A percentile compares a stretch with the other conserved stretches of the same genome.
phyloP scores from a whole-genome alignment of 345 rosid species.

The Excoecaria agallocha region DNA sequence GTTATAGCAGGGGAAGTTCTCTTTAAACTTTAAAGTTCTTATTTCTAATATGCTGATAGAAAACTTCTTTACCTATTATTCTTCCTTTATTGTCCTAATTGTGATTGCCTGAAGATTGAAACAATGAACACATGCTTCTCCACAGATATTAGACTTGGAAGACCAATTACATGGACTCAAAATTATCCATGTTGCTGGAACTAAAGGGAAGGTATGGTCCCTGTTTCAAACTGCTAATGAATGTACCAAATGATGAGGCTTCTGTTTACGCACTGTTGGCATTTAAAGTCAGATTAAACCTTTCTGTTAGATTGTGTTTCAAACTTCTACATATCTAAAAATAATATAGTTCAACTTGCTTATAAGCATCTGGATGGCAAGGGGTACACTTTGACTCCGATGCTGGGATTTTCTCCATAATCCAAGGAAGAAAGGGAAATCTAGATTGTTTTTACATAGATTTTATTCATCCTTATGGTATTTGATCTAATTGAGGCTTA shows the following conservation, averaged over 20 bases:
- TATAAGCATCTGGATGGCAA: background rate
- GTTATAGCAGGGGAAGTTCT: background rate
- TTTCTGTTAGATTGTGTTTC: background rate
- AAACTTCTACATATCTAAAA: background rate
- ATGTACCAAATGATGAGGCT: background rate
- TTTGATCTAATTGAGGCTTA: background rate
- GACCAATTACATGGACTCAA: conserved; percentile 50
- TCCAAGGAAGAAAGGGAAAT: background rate
- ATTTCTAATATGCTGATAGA: background rate
- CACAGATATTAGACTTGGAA: conserved; percentile 71
- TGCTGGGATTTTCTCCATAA: background rate
- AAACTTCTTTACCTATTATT: background rate
- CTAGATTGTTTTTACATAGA: background rate
- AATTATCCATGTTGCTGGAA: conserved; percentile 90
- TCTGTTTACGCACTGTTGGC: background rate
- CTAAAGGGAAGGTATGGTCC: conserved; percentile 77
- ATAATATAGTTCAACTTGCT: background rate
- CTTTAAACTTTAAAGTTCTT: background rate
- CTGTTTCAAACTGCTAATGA: background rate
- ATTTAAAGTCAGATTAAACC: background rate
- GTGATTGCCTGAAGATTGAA: conserved; percentile 8
- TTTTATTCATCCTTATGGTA: background rate
- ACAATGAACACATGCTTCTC: conserved; percentile 8
- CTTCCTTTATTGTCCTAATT: background rate
- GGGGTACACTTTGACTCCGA: background rate